These are phyloP conservation scores for Aspergillus panamensis DNA, from an alignment of 495 filamentous ascomycete genomes.

Conservation along the genomic window DNA sequence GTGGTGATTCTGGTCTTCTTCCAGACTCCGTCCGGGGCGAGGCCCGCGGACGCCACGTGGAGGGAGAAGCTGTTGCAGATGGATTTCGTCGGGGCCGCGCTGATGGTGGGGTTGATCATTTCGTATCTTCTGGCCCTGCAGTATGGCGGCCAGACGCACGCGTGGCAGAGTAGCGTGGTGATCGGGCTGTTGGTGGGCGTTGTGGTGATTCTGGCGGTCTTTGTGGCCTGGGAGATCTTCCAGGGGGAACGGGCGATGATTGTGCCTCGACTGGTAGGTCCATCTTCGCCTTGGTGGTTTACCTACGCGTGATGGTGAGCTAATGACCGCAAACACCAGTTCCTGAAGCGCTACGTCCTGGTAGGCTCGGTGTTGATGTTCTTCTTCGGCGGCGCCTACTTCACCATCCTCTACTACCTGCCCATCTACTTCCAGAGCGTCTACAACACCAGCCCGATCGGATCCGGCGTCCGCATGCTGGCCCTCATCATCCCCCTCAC, in stretches of 20 bases:
- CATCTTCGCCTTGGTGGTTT: too few relatives aligned
- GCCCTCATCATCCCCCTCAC: slow-evolving; percentile 44
- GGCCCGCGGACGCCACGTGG: slow-evolving; percentile 14
- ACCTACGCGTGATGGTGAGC: too few relatives aligned
- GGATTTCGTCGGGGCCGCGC: slow-evolving; percentile 46
- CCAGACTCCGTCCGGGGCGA: slow-evolving; percentile 12
- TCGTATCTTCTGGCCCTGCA: slow-evolving; percentile 61
- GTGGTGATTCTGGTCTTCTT: slow-evolving; percentile 25
- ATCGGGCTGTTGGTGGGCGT: slow-evolving; percentile 47
- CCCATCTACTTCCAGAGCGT: slow-evolving; percentile 63
- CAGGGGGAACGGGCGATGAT: slow-evolving; percentile 33
- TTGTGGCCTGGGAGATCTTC: slow-evolving; percentile 28
- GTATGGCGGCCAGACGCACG: slow-evolving; percentile 55
- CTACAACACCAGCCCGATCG: slow-evolving; percentile 39
- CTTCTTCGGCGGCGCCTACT: slow-evolving; percentile 44
- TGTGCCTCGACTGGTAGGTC: slow-evolving; percentile 27
- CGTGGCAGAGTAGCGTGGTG: slow-evolving; percentile 48
- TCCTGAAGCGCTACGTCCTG: slow-evolving; percentile 41
- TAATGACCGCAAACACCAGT: neutral
- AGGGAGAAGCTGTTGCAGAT: slow-evolving; percentile 33
- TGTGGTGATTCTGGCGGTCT: slow-evolving; percentile 23
- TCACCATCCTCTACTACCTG: slow-evolving; percentile 54
- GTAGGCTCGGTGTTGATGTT: slow-evolving; percentile 34
- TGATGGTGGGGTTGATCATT: slow-evolving; percentile 53
- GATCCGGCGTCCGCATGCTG: slow-evolving; percentile 51